These are phyloP conservation scores for Rhizopus microsporus DNA, from an alignment of 371 early-diverging fungal genomes.

Conservation along the genomic window DNA sequence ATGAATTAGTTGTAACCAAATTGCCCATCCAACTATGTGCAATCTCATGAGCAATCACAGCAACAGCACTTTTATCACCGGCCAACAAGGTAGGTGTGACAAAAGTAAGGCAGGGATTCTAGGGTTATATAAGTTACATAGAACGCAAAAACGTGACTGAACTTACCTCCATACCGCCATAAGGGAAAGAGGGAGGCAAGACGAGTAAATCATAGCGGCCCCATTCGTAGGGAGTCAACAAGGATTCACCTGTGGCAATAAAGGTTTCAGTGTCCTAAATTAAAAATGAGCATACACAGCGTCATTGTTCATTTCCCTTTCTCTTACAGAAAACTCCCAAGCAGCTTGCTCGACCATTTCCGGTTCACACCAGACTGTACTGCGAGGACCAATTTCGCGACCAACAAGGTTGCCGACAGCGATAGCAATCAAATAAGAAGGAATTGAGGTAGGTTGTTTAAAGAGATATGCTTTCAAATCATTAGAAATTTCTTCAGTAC, in stretches of 20 bases:
- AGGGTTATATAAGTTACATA: neutral
- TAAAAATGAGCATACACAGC: neutral
- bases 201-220: conserved; percentile 95
- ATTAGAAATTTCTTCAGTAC: conserved; percentile 44
- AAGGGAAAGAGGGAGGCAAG: conserved; percentile 84
- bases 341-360: conserved; percentile 88
- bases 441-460: conserved; percentile 74
- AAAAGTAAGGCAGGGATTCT: conserved; percentile 93
- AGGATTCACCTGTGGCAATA: conserved; percentile 79
- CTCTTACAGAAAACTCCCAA: conserved; percentile 83
- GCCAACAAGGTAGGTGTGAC: conserved; percentile 89
- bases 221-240: conserved; percentile 94
- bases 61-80: conserved; percentile 91
- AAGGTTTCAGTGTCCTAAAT: conserved; percentile 82
- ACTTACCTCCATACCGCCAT: conserved; percentile 93
- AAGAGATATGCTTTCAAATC: conserved; percentile 64
- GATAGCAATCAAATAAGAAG: conserved; percentile 93
- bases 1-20: conserved; percentile 88
- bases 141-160: neutral
- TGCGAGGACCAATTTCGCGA: conserved; percentile 84
- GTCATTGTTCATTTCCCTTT: neutral
- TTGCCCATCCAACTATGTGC: conserved; percentile 98
- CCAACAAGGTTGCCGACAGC: conserved; percentile 87
- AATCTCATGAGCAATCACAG: conserved; percentile 98
- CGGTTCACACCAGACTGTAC: conserved; percentile 95